These are phyloP conservation scores for Aureoboletus auriporus DNA, from an alignment of 768 basidiomycete species.

Conservation along the genomic window DNA sequence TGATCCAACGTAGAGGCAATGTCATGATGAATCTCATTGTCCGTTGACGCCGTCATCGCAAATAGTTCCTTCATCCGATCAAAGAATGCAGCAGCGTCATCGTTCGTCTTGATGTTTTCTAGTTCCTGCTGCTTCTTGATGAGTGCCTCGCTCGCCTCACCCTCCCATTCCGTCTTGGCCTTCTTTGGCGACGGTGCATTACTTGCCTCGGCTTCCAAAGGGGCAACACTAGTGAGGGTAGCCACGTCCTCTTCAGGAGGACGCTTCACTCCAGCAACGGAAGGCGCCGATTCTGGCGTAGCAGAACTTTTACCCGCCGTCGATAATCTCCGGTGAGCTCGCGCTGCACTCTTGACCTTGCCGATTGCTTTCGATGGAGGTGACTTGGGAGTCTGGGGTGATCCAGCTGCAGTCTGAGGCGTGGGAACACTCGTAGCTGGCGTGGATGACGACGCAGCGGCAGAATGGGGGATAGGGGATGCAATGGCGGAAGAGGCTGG, in stretches of 20 bases:
- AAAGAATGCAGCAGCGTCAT: slow-evolving; percentile 60
- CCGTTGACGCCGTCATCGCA: slow-evolving; percentile 40
- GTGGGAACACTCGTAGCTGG: slow-evolving; percentile 45
- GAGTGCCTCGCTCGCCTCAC: slow-evolving; percentile 49
- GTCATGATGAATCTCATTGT: slow-evolving; percentile 39
- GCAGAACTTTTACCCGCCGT: slow-evolving; percentile 28
- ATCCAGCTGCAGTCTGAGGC: slow-evolving; percentile 41
- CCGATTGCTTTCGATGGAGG: slow-evolving; percentile 52
- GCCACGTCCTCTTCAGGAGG: slow-evolving; percentile 32
- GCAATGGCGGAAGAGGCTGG: slow-evolving; percentile 9
- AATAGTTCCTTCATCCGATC: slow-evolving; percentile 63
- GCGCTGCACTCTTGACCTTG: slow-evolving; percentile 40
- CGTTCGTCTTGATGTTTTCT: slow-evolving; percentile 56
- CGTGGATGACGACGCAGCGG: slow-evolving; percentile 41
- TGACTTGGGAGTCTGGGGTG: slow-evolving; percentile 68
- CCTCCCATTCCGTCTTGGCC: slow-evolving; percentile 68
- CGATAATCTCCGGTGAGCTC: slow-evolving; percentile 29
- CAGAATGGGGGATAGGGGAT: slow-evolving; percentile 45
- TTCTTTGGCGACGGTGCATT: slow-evolving; percentile 72
- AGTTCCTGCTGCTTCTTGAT: slow-evolving; percentile 36
- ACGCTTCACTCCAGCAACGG: slow-evolving; percentile 31
- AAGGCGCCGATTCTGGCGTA: slow-evolving; percentile 33
- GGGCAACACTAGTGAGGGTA: slow-evolving; percentile 26
- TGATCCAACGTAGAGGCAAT: slow-evolving; percentile 60
- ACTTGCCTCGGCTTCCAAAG: slow-evolving; percentile 26